Base-by-base conservation (phyloP, 192 early-diverging fungal genomes). In the Kappamyces sp. region DNA sequence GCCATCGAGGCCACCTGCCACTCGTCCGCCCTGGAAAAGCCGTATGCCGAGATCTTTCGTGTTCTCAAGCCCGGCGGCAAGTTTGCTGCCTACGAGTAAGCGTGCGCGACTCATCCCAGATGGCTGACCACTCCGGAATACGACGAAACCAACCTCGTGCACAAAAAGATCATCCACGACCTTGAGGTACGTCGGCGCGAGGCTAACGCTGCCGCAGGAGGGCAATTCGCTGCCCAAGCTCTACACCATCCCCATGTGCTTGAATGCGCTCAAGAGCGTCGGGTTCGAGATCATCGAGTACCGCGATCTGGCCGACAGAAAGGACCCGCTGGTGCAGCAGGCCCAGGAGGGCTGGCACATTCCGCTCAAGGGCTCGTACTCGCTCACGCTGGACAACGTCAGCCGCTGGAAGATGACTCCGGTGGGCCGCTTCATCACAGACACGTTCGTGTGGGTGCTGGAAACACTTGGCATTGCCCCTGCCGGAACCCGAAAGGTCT, bases 1-100 rank as follows among this genome's bases (percentile, higher is more conserved):
- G 90, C 92, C n/a, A 92, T 97, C 61, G 94, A 97, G 78, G 94
- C 94, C 35, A 91, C 60, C 54, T 88, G 87, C 72, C 94, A 97
- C 69, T 86, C 93, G 0, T 88, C 90, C 3, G 47, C 74, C 1
- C 80, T 97, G 31, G 86, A 91, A 66, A 85, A 83, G 60, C 90
- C 90, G 44, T 97, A 96, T 66, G 74, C 79, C 37, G 87, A 97
- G 64, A 87, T 89, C 63, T 96, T 86, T 83, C 82, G 91, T 48
- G 88, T 92, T 8, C 66, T 97, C 52, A 97, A 97, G 77, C 92
- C 94, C 44, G 93, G 93, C 32, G 88, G 87, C 50, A 70, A 76
- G 52, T 94, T 94, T 86, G 90, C 90, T 32, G 84, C 85, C 67
- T 97, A 97, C 74, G 94, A 97, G 23, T 23, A 23, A 23, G 23